Evolutionary conservation across 1,284 basidiomycete genomes (phyloP).

Genomic region (Microbotryum intermedium): DNA sequence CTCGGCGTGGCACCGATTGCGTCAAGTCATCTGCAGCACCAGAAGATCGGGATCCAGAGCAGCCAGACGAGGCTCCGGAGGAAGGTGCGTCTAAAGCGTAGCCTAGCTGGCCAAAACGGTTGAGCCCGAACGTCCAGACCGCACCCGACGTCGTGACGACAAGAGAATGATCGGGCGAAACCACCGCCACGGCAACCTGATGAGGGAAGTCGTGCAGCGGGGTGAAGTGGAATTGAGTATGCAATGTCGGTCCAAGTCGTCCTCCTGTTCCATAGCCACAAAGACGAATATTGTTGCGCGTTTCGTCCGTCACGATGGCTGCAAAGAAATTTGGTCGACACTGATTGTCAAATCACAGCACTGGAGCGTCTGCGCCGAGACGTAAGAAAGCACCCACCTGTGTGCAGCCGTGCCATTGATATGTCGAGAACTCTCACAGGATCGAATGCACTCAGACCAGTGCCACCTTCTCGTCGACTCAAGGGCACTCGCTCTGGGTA

Average conservation of each 20-base stretch:
- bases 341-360: conserved; percentile 2
- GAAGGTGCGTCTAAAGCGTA: conserved; percentile 62
- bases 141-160: conserved; percentile 71
- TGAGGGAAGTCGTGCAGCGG: conserved; percentile 55
- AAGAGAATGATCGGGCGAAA: conserved; percentile 91
- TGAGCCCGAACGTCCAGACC: conserved; percentile 83
- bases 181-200: conserved; percentile 56
- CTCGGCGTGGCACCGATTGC: conserved; percentile 66
- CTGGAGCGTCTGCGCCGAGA: background rate
- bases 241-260: conserved; percentile 63
- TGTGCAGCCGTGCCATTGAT: conserved; percentile 76
- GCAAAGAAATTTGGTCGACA: background rate
- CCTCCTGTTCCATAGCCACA: conserved; percentile 80
- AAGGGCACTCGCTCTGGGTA: conserved; percentile 71
- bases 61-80: conserved; percentile 22
- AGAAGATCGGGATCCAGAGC: conserved; percentile 17
- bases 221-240: conserved; percentile 66
- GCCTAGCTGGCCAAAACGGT: conserved; percentile 78
- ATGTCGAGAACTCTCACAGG: conserved; percentile 58
- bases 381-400: conserved; percentile 41
- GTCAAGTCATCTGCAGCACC: conserved; percentile 48
- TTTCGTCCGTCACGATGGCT: conserved; percentile 67
- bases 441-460: conserved; percentile 45
- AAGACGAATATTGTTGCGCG: conserved; percentile 61
- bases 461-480: conserved; percentile 39